Percentiles rank a stretch among this genome's conserved stretches.
Evolutionary conservation across 108 stramenopile genomes (phyloP).

Genomic region (Cyclotella distinguenda): DNA sequence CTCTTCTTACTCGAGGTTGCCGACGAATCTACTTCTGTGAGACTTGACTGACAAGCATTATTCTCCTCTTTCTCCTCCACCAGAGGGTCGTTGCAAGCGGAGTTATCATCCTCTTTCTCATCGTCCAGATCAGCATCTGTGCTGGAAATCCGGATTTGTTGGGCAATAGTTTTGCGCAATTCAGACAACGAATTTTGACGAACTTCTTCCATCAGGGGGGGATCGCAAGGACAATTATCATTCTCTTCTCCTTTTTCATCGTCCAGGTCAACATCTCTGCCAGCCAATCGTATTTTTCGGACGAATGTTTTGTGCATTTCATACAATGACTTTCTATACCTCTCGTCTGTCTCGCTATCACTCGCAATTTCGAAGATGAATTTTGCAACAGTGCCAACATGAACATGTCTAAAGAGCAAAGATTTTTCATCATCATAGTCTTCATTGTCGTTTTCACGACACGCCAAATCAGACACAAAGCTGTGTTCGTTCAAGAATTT

Average conservation of each 20-base stretch:
- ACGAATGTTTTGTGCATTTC: constrained; percentile 84
- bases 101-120: no score
- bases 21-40: no score
- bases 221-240: no score
- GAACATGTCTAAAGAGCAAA: constrained; percentile 69
- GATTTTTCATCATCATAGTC: constrained; percentile 38
- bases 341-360: constrained; percentile 66
- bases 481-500: constrained; percentile 82
- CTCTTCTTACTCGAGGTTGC: no score
- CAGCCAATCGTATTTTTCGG: constrained; percentile 69
- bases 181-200: no score
- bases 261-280: constrained; percentile 64
- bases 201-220: no score
- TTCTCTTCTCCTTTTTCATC: constrained; percentile 39
- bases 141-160: no score
- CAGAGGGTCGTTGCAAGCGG: no score
- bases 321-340: constrained; percentile 72
- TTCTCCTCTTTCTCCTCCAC: no score
- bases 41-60: no score
- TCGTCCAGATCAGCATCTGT: no score
- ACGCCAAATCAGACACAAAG: constrained; percentile 44
- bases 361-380: constrained; percentile 85
- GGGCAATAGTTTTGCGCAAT: no score
- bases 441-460: constrained; percentile 28
- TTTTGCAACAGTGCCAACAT: constrained; percentile 79